Evolutionary conservation across 306 rosid species (phyloP).

Genomic region (Sindora glabra): DNA sequence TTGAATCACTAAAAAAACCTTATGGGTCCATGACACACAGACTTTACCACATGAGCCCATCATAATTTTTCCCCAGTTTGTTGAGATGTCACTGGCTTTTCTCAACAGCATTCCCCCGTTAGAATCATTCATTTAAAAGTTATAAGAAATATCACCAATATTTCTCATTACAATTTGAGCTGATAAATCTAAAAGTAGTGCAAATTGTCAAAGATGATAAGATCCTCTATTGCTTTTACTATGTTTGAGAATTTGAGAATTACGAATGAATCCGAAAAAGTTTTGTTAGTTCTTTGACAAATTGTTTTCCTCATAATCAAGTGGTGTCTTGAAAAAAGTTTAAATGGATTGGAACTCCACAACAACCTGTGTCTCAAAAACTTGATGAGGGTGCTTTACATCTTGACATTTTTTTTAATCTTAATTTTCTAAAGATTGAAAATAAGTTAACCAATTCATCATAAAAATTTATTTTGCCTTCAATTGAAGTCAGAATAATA

Average conservation of each 20-base stretch:
- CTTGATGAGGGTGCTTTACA: conserved; percentile 20
- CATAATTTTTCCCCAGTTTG: conserved; percentile 22
- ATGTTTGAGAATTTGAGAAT: conserved; percentile 4
- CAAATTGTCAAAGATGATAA: conserved; percentile 15
- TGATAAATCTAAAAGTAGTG: conserved; percentile 10
- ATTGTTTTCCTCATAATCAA: conserved; percentile 7
- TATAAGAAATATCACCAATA: conserved; percentile 6
- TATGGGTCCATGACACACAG: conserved; percentile 22
- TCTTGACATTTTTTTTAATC: conserved; percentile 9
- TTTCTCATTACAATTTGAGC: not conserved
- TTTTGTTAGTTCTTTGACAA: not conserved
- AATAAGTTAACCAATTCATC: not conserved
- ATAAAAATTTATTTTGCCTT: conserved; percentile 30
- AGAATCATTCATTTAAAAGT: conserved; percentile 28
- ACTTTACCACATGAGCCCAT: conserved; percentile 20
- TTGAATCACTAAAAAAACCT: not conserved
- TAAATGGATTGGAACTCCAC: conserved; percentile 16
- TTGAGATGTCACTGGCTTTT: conserved; percentile 34
- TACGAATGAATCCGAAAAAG: not conserved
- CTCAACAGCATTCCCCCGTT: conserved; percentile 20
- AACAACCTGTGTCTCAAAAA: conserved; percentile 10
- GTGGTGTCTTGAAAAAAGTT: conserved; percentile 9
- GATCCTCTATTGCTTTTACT: conserved; percentile 1
- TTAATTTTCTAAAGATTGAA: conserved; percentile 8
- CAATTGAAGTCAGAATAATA: conserved; percentile 24